Evolutionary conservation across 2,329 filamentous ascomycete genomes (phyloP).

Genomic region (Talaromyces verruculosus): DNA sequence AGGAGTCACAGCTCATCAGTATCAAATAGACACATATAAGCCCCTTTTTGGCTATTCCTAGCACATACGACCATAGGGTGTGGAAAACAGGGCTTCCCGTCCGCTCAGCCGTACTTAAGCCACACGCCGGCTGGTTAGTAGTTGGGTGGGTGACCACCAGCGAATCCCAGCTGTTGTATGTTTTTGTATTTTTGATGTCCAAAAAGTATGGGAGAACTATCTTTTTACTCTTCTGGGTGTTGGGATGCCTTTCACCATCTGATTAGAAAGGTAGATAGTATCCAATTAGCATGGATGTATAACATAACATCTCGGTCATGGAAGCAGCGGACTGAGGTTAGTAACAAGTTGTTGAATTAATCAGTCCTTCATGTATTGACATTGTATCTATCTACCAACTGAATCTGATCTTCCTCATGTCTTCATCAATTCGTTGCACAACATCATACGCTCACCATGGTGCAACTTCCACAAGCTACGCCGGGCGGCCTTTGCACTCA

Average conservation of each 20-base stretch:
- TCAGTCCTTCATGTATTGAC: not conserved
- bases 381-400: conserved; percentile 1
- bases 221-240: not conserved
- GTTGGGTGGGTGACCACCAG: conserved; percentile 1
- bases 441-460: not conserved
- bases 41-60: not conserved
- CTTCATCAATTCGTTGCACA: not conserved
- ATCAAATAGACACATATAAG: no score
- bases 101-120: conserved; percentile 1
- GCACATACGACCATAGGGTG: not conserved
- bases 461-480: not conserved
- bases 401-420: not conserved
- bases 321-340: not conserved
- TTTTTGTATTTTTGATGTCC: not conserved
- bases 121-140: not conserved
- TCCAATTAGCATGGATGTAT: not conserved
- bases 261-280: no score
- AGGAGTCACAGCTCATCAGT: no score
- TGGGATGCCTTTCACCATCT: not conserved
- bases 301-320: not conserved
- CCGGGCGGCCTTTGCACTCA: not conserved
- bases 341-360: not conserved
- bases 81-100: conserved; percentile 1
- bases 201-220: not conserved
- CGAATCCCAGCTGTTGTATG: conserved; percentile 1